Percentiles rank a stretch among this genome's conserved stretches.
These are phyloP conservation scores for Xylariales sp. DNA, from an alignment of 2,329 filamentous ascomycete species.

Conservation along the genomic window DNA sequence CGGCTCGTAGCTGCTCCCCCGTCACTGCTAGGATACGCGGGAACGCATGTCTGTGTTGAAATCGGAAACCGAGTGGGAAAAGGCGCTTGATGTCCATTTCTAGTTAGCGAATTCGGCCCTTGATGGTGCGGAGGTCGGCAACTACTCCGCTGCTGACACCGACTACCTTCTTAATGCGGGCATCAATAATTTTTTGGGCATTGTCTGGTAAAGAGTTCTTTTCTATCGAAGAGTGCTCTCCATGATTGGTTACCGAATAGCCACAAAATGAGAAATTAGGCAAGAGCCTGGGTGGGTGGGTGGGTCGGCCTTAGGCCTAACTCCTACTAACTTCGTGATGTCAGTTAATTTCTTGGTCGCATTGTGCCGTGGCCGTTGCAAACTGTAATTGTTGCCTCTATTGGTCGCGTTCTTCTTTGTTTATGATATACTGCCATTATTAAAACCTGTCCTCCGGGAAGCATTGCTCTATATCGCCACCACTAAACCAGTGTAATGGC, in stretches of 20 bases:
- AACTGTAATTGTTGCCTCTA: background rate
- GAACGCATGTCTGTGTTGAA: background rate
- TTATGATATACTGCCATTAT: background rate
- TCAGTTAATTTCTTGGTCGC: background rate
- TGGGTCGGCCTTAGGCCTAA: background rate
- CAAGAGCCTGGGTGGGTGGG: no score
- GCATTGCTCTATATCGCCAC: background rate
- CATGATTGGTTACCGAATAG: background rate
- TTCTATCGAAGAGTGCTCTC: background rate
- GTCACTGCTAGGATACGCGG: background rate
- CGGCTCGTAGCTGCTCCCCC: background rate
- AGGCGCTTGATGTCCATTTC: conserved; percentile 8
- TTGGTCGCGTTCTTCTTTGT: background rate
- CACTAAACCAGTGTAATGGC: background rate
- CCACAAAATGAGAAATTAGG: background rate
- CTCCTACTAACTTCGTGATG: background rate
- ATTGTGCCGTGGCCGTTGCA: background rate
- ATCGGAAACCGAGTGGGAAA: background rate
- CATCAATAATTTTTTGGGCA: background rate
- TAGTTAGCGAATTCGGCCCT: background rate
- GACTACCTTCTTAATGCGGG: background rate
- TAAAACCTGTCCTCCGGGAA: background rate
- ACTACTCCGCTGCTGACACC: background rate
- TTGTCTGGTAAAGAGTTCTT: background rate
- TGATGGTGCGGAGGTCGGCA: background rate